phyloP scores from a whole-genome alignment of 2,329 filamentous ascomycete genomes.

The Paramyrothecium sp. region DNA sequence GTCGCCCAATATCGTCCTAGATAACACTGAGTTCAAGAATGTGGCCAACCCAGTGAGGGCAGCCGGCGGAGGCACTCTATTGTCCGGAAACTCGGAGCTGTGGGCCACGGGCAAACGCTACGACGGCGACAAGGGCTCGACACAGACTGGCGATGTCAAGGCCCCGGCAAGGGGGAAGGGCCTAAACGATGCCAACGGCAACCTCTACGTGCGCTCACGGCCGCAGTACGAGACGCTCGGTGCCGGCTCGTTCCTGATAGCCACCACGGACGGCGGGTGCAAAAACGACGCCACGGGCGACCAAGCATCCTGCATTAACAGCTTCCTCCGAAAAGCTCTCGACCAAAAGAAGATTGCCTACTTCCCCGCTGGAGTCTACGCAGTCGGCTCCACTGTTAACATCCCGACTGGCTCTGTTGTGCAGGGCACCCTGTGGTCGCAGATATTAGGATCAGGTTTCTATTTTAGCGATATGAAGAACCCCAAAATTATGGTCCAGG shows the following conservation, averaged over 20 bases:
- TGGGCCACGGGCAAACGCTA: slow-evolving; percentile 8
- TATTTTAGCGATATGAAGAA: slow-evolving; percentile 60
- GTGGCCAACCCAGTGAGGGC: slow-evolving; percentile 65
- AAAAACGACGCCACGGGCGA: not conserved
- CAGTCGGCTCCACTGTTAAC: slow-evolving; percentile 29
- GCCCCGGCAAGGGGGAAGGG: slow-evolving; percentile 1
- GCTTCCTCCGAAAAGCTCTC: not conserved
- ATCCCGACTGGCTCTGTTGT: slow-evolving; percentile 63
- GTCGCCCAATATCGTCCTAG: not conserved
- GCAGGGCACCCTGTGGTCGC: slow-evolving; percentile 68
- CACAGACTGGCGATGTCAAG: slow-evolving; percentile 1
- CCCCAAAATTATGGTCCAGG: slow-evolving; percentile 64
- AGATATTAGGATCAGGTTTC: slow-evolving; percentile 56
- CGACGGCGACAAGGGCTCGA: slow-evolving; percentile 6
- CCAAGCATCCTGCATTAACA: not conserved
- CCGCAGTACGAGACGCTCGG: slow-evolving; percentile 32
- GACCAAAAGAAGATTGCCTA: slow-evolving; percentile 11
- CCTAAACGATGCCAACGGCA: slow-evolving; percentile 14
- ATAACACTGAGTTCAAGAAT: not conserved
- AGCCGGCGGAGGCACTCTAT: slow-evolving; percentile 29
- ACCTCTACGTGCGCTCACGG: slow-evolving; percentile 16
- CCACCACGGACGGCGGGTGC: not conserved
- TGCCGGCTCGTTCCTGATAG: not conserved
- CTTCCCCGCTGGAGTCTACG: slow-evolving; percentile 26
- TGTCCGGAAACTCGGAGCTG: not conserved